A percentile compares a stretch with the other conserved stretches of the same genome.
Conservation (phyloP, 2,329 filamentous ascomycete genomes). For the Pezicula radicicola region DNA sequence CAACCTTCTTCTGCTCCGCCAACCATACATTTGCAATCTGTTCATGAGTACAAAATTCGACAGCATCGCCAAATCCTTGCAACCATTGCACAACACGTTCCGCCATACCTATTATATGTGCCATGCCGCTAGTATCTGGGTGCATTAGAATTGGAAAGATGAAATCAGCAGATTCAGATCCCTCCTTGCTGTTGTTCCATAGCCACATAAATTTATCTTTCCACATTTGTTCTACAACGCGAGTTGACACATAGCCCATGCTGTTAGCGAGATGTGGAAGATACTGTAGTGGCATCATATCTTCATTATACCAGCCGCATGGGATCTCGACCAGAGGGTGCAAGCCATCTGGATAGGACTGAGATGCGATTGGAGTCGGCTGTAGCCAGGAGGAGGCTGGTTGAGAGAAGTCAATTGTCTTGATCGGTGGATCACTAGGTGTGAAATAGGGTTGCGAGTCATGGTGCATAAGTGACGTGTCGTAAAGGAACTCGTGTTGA, state of each 20-base stretch:
- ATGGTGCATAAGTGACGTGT: conserved; percentile 41
- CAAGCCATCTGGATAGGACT: conserved; percentile 17
- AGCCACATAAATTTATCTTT: conserved; percentile 56
- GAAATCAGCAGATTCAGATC: conserved; percentile 29
- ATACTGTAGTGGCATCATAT: conserved; percentile 46
- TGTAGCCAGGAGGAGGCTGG: conserved; percentile 41
- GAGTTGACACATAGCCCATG: conserved; percentile 54
- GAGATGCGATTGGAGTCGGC: conserved; percentile 29
- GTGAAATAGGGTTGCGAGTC: conserved; percentile 43
- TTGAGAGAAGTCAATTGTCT: conserved; percentile 33
- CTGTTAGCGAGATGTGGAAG: conserved; percentile 46
- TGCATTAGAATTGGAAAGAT: conserved; percentile 53
- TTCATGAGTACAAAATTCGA: not conserved
- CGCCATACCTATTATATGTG: conserved; percentile 51
- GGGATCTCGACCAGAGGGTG: conserved; percentile 40
- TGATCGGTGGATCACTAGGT: conserved; percentile 33
- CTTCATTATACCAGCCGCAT: conserved; percentile 46
- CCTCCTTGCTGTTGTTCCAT: conserved; percentile 34
- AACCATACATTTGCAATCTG: not conserved
- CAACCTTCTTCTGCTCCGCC: not conserved
- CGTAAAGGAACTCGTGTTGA: conserved; percentile 41
- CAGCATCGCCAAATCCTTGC: not conserved
- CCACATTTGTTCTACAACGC: conserved; percentile 58
- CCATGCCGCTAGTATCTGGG: conserved; percentile 58
- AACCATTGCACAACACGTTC: conserved; percentile 17